Evolutionary conservation across 257 asterid species (phyloP).

Genomic region (Solanum etuberosum): DNA sequence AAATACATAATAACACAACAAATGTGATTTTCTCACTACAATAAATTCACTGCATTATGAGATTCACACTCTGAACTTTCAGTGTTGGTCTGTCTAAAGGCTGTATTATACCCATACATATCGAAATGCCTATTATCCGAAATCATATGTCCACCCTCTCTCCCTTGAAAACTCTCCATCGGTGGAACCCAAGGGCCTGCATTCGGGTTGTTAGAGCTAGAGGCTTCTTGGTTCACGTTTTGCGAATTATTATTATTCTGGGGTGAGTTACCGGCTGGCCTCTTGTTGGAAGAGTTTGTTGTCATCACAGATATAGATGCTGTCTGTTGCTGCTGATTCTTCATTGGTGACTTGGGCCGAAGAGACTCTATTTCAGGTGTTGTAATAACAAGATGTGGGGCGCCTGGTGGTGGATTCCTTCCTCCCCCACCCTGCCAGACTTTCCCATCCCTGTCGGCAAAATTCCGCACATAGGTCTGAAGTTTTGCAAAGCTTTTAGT

Average conservation of each 20-base stretch:
- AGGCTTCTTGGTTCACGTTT: constrained; percentile 52
- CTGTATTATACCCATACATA: constrained; percentile 39
- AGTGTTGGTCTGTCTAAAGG: constrained; percentile 36
- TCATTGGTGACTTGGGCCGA: constrained; percentile 98
- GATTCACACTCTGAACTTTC: constrained; percentile 50
- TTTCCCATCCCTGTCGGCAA: constrained; percentile 83
- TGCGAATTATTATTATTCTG: constrained; percentile 29
- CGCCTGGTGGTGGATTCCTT: constrained; percentile 96
- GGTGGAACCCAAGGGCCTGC: constrained; percentile 62
- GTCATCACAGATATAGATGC: constrained; percentile 57
- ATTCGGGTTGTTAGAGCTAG: constrained; percentile 42
- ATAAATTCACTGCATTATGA: constrained; percentile 53
- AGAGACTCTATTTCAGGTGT: constrained; percentile 89
- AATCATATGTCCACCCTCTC: constrained; percentile 39
- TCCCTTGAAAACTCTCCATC: constrained; percentile 36
- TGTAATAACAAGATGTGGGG: constrained; percentile 85
- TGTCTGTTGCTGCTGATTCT: constrained; percentile 80
- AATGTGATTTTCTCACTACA: constrained; percentile 18
- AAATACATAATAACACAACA: neutral
- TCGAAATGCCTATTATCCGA: constrained; percentile 48
- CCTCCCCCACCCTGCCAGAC: constrained; percentile 97
- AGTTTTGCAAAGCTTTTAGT: constrained; percentile 7
- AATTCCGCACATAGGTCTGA: constrained; percentile 60
- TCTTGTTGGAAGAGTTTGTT: constrained; percentile 46
- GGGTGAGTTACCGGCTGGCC: constrained; percentile 61